A percentile compares a stretch with the other conserved stretches of the same genome.
Conservation (phyloP, 345 rosid species). For the Barbarea vulgaris region DNA sequence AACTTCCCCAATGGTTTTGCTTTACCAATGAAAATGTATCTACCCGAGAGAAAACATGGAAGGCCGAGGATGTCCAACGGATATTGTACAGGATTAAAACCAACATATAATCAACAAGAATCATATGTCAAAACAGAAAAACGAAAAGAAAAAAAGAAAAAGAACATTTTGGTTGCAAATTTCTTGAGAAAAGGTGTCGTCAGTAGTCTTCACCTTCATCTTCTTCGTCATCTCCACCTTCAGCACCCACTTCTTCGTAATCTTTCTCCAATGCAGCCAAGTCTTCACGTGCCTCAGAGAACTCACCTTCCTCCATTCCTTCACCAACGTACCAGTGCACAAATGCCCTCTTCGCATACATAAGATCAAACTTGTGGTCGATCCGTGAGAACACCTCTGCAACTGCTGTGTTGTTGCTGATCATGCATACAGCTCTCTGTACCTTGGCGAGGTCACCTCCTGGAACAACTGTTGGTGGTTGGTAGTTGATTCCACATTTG, state of each 20-base stretch:
- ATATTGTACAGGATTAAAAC: conserved; percentile 36
- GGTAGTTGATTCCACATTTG: conserved; percentile 70
- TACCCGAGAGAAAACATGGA: conserved; percentile 5
- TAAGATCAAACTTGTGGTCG: conserved; percentile 70
- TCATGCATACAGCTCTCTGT: conserved; percentile 74
- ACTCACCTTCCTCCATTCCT: conserved; percentile 79
- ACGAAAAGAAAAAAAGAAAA: not conserved
- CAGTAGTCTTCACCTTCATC: conserved; percentile 62
- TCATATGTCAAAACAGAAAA: conserved; percentile 11
- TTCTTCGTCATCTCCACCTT: conserved; percentile 63
- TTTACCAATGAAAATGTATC: conserved; percentile 26
- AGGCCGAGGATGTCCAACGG: not conserved
- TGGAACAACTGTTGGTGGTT: conserved; percentile 67
- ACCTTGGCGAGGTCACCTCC: conserved; percentile 74
- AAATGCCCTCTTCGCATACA: conserved; percentile 69
- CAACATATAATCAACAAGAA: conserved; percentile 34
- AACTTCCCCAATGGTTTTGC: conserved; percentile 20
- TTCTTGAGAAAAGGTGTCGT: conserved; percentile 18
- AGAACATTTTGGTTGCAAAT: not conserved
- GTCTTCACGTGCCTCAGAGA: conserved; percentile 75
- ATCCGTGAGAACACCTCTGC: conserved; percentile 70
- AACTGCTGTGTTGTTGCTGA: conserved; percentile 73
- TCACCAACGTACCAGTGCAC: conserved; percentile 79
- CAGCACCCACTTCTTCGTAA: conserved; percentile 71
- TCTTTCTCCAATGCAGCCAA: conserved; percentile 50